Base-by-base conservation (phyloP, 2,329 filamentous ascomycete species). In the Aspergillus sp. region DNA sequence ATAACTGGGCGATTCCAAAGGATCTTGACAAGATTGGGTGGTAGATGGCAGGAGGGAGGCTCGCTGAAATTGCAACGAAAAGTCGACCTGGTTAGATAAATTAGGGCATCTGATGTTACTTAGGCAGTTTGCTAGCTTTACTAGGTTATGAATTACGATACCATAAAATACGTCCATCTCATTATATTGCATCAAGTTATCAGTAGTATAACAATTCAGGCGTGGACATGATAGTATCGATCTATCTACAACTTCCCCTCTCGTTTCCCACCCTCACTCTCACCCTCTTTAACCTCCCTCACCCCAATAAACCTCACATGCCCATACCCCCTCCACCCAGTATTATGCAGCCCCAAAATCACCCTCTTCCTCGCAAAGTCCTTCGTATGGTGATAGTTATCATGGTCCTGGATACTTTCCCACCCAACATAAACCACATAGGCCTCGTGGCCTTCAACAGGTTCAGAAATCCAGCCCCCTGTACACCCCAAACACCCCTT, bases 381-480 rank as follows among this genome's bases (percentile, higher is more conserved):
- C 51, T 68, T 62, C 3, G 68, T 74, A 50, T 68, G 62, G 54
- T 75, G 73, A 57, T 75, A 75, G 17, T 59, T 64, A 39, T 74
- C 67, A 56, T 75, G 72, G 22, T 69, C 50, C 43, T 69, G 64
- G 5, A 72, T 62, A 49, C 61, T 70, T 56, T 71, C 65, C 74
- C 71, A 74, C n/a, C 69, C 71, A 8, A 74, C 71, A 54, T 68
- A 70, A 18, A 72, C 72, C 7, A 74, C 57, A 62, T 70, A 74
- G 3, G 24, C 64, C 8, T 59, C 60, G 24, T 64, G 53, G 9
- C 66, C 68, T 18, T 70, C 67, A 13, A 74, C 63, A 2, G 61
- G 56, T 62, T 75, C 73, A 42, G 71, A 55, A 41, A 75, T 60
- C 48, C 62, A 64, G 6, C 73, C 72, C 5, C 72, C 73, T 4